These are phyloP conservation scores for Euphrasia confusa DNA, from an alignment of 257 asterid genomes.

Conservation along the genomic window DNA sequence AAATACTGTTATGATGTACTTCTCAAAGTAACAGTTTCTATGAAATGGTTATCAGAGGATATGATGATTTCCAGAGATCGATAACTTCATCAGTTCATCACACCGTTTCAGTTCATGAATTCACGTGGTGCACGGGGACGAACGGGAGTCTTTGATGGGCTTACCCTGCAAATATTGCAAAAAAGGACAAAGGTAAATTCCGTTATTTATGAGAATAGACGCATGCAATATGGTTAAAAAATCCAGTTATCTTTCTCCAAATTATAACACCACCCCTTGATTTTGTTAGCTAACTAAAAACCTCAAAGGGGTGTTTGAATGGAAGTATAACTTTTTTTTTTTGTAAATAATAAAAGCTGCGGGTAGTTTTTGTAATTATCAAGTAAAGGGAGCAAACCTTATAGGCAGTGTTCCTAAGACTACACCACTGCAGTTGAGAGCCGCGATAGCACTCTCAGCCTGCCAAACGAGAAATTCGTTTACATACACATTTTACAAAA, in stretches of 20 bases:
- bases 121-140: slow-evolving; percentile 3
- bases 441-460: slow-evolving; percentile 98
- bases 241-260: too few relatives aligned
- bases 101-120: background rate
- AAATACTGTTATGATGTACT: background rate
- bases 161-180: slow-evolving; percentile 9
- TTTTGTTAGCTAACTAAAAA: too few relatives aligned
- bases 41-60: background rate
- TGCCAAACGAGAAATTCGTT: slow-evolving; percentile 27
- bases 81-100: background rate
- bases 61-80: background rate
- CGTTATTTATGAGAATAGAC: too few relatives aligned
- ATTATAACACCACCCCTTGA: too few relatives aligned
- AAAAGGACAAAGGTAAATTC: background rate
- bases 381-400: slow-evolving; percentile 38
- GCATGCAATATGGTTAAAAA: too few relatives aligned
- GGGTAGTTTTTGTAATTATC: slow-evolving; percentile 2
- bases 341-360: background rate
- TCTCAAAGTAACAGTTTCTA: background rate
- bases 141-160: slow-evolving; percentile 10
- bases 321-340: too few relatives aligned
- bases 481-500: too few relatives aligned
- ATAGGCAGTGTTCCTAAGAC: slow-evolving; percentile 89
- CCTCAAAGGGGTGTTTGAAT: too few relatives aligned
- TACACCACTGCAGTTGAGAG: slow-evolving; percentile 94